phyloP scores from a whole-genome alignment of 805 yeast species.

The Myxozyma sirexii region DNA sequence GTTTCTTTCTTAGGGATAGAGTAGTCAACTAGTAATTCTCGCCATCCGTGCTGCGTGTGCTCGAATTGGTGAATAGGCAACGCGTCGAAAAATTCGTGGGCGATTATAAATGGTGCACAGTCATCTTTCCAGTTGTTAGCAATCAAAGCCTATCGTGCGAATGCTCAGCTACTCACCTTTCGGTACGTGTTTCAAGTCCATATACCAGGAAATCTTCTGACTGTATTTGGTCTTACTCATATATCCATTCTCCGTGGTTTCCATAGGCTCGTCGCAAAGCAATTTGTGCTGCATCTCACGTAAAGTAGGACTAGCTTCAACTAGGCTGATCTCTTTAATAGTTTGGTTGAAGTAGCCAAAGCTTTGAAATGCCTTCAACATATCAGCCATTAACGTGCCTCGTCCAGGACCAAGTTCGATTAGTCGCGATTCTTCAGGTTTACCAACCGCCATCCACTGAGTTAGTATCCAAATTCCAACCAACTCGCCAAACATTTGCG shows the following conservation, averaged over 20 bases:
- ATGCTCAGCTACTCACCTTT: constrained; percentile 18
- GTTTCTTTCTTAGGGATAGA: constrained; percentile 37
- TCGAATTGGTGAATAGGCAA: constrained; percentile 73
- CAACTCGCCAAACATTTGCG: constrained; percentile 85
- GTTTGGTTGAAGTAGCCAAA: constrained; percentile 43
- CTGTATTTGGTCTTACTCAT: constrained; percentile 54
- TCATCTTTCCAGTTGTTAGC: constrained; percentile 29
- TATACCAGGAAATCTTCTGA: constrained; percentile 49
- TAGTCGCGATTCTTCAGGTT: constrained; percentile 54
- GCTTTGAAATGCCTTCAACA: constrained; percentile 42
- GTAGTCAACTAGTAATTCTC: constrained; percentile 72
- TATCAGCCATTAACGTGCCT: constrained; percentile 76
- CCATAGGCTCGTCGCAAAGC: constrained; percentile 47
- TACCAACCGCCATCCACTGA: constrained; percentile 60
- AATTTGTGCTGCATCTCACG: constrained; percentile 54
- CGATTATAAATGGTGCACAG: constrained; percentile 63
- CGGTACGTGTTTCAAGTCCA: constrained; percentile 41
- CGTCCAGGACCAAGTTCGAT: constrained; percentile 85
- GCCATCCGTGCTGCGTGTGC: constrained; percentile 68
- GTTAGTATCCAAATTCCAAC: constrained; percentile 67
- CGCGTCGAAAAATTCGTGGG: constrained; percentile 89
- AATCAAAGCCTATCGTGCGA: background rate
- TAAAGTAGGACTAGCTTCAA: constrained; percentile 73
- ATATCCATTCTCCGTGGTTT: constrained; percentile 43
- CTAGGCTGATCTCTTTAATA: constrained; percentile 50